A percentile compares a stretch with the other conserved stretches of the same genome.
These are phyloP conservation scores for Yarrowia alimentaria DNA, from an alignment of 805 yeast species.

Conservation along the genomic window DNA sequence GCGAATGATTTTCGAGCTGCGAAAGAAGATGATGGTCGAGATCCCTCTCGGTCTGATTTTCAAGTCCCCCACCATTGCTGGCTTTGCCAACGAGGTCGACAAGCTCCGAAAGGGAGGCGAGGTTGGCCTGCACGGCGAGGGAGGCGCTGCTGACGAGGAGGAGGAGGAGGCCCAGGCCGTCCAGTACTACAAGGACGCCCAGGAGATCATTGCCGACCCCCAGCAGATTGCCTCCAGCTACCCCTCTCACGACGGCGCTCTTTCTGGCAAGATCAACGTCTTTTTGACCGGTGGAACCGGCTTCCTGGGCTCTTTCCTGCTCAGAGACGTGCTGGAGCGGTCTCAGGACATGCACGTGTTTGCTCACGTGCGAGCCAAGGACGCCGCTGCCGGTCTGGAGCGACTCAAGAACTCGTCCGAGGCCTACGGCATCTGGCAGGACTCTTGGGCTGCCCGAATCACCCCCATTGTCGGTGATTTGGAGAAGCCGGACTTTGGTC, in stretches of 20 bases:
- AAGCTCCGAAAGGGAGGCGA: constrained; percentile 52
- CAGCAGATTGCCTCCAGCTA: constrained; percentile 41
- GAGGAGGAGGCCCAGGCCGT: constrained; percentile 37
- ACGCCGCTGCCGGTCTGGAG: constrained; percentile 64
- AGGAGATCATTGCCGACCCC: constrained; percentile 44
- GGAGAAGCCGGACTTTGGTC: constrained; percentile 69
- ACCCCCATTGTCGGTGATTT: constrained; percentile 81
- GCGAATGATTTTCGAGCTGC: constrained; percentile 88
- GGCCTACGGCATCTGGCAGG: constrained; percentile 81
- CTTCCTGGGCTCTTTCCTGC: constrained; percentile 85
- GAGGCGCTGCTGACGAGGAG: constrained; percentile 38
- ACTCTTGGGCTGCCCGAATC: constrained; percentile 54
- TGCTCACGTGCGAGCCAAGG: constrained; percentile 89
- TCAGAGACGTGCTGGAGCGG: constrained; percentile 71
- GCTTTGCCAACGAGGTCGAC: constrained; percentile 72
- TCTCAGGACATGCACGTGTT: constrained; percentile 51
- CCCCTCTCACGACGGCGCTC: constrained; percentile 48
- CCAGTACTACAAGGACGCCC: constrained; percentile 76
- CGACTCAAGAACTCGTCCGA: constrained; percentile 72
- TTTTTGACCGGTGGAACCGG: constrained; percentile 97
- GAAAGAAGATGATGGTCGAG: constrained; percentile 73
- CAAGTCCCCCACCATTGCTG: constrained; percentile 79
- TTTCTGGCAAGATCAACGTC: constrained; percentile 51
- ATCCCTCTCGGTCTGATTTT: constrained; percentile 88
- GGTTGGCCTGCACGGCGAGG: constrained; percentile 30